Evolutionary conservation across 2,329 filamentous ascomycete species (phyloP), one percentile per base, ranked within the genome.

Genomic region (Phaeomoniella chlamydospora): DNA sequence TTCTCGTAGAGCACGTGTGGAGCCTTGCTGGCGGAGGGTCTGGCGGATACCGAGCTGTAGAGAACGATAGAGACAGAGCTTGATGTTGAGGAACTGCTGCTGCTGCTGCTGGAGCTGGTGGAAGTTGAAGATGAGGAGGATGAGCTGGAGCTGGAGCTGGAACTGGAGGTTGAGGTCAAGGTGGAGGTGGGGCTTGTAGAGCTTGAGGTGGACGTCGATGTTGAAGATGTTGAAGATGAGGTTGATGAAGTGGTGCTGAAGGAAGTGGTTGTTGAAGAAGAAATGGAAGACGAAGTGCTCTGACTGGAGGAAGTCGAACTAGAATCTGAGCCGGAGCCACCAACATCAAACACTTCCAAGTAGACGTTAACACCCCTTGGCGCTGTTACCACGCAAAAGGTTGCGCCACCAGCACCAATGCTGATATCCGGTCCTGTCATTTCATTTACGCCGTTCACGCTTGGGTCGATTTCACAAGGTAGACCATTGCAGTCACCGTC

Each of bases 301-400:
- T 43, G 42, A 29, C 36, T 32, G 26, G 13, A 45, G 33, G 31
- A 43, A 36, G 30, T 40, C 40, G 30, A 43, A 26, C 36, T 39
- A 18, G 39, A 35, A 18, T 19, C 34, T 9, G 22, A 26, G 16
- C 33, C 31, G 19, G 32, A 63, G 11, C 46, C 47, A 30, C 52
- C 55, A 29, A 50, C 46, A n/a, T 59, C 56, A 45, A 69, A 71
- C 18, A 82, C 71, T 16, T 83, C 70, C 43, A 87, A 73, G 48
- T 73, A 74, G 31, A 80, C 82, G 37, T 66, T 73, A 33, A 58
- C 56, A 16, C 81, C 81, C 46, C 71, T 70, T 31, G 75, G 65
- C 12, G 85, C 75, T 11, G 81, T 87, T 10, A 82, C 81, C 33
- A 86, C 80, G 47, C 82, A 88, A 57, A 84, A 87, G 30, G 65